These are phyloP conservation scores for Solanum hybrid DNA, from an alignment of 305 asterid genomes.

Conservation along the genomic window DNA sequence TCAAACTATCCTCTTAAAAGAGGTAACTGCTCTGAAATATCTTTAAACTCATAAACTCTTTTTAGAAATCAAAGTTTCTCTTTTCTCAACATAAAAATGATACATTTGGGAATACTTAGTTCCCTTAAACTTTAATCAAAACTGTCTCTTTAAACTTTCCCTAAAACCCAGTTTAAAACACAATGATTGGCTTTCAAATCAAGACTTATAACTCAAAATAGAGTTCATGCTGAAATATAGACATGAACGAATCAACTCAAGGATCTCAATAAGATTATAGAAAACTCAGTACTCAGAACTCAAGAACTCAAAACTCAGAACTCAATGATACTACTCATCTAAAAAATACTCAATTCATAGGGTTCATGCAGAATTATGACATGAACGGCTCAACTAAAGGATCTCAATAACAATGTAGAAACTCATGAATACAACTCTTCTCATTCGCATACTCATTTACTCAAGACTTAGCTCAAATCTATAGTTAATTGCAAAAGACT, in stretches of 20 bases:
- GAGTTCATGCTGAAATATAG: not conserved
- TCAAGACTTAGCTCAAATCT: not conserved
- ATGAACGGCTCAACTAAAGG: not conserved
- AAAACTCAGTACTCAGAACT: not conserved
- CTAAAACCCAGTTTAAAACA: not conserved
- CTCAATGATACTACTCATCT: not conserved
- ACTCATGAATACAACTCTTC: not conserved
- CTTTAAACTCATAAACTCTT: not conserved
- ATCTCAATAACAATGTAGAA: not conserved
- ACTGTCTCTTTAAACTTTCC: not conserved
- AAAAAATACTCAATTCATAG: not conserved
- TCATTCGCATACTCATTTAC: not conserved
- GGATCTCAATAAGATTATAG: not conserved
- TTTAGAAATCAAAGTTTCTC: not conserved
- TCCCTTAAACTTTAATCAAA: not conserved
- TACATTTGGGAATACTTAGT: not conserved
- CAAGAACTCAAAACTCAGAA: not conserved
- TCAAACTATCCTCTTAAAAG: not conserved
- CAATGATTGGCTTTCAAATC: not conserved
- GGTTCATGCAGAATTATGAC: not conserved
- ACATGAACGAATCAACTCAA: not conserved
- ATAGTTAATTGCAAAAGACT: not conserved
- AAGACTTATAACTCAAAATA: not conserved
- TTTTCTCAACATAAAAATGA: not conserved
- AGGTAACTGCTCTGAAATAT: not conserved